A percentile compares a stretch with the other conserved stretches of the same genome.
These are phyloP conservation scores for Didymella lethalis DNA, from an alignment of 2,329 filamentous ascomycete species.

Conservation along the genomic window DNA sequence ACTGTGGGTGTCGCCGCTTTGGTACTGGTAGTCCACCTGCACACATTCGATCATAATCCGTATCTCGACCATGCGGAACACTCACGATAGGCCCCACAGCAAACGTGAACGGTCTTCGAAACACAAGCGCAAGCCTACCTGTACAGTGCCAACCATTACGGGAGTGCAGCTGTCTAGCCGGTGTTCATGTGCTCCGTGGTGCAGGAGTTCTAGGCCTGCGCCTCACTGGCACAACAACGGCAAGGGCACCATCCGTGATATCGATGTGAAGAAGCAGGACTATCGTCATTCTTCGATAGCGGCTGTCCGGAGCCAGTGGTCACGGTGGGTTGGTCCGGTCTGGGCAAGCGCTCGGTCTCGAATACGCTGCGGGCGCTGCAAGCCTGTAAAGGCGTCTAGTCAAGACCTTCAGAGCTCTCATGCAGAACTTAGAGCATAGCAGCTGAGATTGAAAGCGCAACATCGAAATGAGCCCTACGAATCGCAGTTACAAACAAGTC, in stretches of 20 bases:
- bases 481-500: neutral
- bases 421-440: neutral
- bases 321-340: neutral
- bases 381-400: neutral
- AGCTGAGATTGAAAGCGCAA: neutral
- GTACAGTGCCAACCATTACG: neutral
- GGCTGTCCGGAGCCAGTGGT: neutral
- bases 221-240: slow-evolving; percentile 6
- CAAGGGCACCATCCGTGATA: neutral
- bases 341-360: neutral
- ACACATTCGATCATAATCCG: slow-evolving; percentile 1
- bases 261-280: neutral
- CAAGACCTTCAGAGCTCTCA: neutral
- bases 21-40: neutral
- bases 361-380: neutral
- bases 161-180: neutral
- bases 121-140: neutral
- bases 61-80: neutral
- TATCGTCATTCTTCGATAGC: neutral
- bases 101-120: neutral
- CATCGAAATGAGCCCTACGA: neutral
- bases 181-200: neutral
- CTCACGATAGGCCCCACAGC: slow-evolving; percentile 3
- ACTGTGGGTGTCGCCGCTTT: neutral
- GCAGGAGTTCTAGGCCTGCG: slow-evolving; percentile 15